These are phyloP conservation scores for Haplographium delicatum DNA, from an alignment of 495 filamentous ascomycete species.

Conservation along the genomic window DNA sequence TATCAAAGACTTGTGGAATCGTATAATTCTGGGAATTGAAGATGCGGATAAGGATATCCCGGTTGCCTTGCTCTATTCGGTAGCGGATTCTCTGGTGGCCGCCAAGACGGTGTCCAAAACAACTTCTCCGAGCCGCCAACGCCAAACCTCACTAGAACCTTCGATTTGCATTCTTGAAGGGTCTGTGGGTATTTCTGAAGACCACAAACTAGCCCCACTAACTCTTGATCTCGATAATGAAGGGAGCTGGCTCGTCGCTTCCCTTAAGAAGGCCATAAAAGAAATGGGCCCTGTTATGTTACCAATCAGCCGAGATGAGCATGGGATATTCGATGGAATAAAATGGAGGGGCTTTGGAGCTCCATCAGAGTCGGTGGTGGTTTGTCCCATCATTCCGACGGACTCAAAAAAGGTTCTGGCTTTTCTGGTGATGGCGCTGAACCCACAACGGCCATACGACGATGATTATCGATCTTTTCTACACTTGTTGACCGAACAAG, in stretches of 20 bases:
- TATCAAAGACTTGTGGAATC: constrained; percentile 55
- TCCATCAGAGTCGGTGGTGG: constrained; percentile 51
- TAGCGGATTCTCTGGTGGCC: constrained; percentile 18
- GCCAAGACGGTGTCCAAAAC: constrained; percentile 45
- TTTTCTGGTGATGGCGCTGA: constrained; percentile 39
- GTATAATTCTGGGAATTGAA: constrained; percentile 46
- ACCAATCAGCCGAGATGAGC: constrained; percentile 47
- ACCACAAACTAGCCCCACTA: constrained; percentile 45
- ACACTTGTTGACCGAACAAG: constrained; percentile 57
- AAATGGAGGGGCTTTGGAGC: constrained; percentile 59
- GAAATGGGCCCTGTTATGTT: constrained; percentile 48
- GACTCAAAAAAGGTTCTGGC: constrained; percentile 37
- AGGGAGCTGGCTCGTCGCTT: constrained; percentile 53
- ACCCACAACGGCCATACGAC: constrained; percentile 37
- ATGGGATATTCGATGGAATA: constrained; percentile 48
- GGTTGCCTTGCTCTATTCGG: constrained; percentile 57
- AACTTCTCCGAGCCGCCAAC: not conserved
- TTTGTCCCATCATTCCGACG: constrained; percentile 62
- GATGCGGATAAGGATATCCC: constrained; percentile 55
- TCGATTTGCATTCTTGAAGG: constrained; percentile 42
- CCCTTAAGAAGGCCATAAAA: constrained; percentile 61
- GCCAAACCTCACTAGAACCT: not conserved
- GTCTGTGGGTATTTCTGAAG: constrained; percentile 52
- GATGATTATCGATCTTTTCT: constrained; percentile 51
- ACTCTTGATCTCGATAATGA: constrained; percentile 54